phyloP scores from a whole-genome alignment of 1,139 yeast genomes.

The Candida sp. region DNA sequence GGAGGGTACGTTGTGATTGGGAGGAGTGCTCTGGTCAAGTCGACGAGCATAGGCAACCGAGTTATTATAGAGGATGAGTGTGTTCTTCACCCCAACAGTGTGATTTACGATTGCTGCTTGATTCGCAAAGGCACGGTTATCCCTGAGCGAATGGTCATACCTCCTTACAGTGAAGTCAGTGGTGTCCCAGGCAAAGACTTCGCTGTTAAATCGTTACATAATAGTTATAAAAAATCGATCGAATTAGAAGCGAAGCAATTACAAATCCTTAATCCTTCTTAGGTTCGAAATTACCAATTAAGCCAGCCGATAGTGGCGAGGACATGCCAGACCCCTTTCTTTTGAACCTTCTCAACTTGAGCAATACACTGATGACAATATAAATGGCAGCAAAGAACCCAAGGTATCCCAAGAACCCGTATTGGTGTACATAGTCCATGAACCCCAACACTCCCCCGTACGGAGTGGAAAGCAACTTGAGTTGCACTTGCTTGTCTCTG shows the following conservation, averaged over 20 bases:
- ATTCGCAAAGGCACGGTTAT: constrained; percentile 51
- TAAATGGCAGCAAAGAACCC: constrained; percentile 20
- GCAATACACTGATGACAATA: constrained; percentile 8
- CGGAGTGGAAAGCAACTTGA: constrained; percentile 48
- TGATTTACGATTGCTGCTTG: constrained; percentile 68
- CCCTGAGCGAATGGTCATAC: constrained; percentile 61
- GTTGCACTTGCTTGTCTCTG: constrained; percentile 22
- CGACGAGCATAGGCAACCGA: constrained; percentile 60
- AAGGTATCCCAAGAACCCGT: constrained; percentile 50
- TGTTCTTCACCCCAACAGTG: constrained; percentile 42
- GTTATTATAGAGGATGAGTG: constrained; percentile 55
- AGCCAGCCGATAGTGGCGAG: constrained; percentile 17
- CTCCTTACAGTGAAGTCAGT: constrained; percentile 61
- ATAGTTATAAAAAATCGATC: constrained; percentile 44
- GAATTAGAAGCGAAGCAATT: constrained; percentile 44
- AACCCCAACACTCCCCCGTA: constrained; percentile 38
- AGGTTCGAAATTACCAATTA: constrained; percentile 22
- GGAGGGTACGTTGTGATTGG: constrained; percentile 69
- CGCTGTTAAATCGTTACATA: constrained; percentile 33
- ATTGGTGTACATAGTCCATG: constrained; percentile 48
- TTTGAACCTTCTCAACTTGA: constrained; percentile 9
- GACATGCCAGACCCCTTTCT: constrained; percentile 8
- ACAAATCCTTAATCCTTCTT: constrained; percentile 30
- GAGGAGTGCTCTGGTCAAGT: constrained; percentile 35
- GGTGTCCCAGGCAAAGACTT: constrained; percentile 40